These are phyloP conservation scores for Penicillium brevicompactum DNA, from an alignment of 2,329 filamentous ascomycete species.

Conservation along the genomic window DNA sequence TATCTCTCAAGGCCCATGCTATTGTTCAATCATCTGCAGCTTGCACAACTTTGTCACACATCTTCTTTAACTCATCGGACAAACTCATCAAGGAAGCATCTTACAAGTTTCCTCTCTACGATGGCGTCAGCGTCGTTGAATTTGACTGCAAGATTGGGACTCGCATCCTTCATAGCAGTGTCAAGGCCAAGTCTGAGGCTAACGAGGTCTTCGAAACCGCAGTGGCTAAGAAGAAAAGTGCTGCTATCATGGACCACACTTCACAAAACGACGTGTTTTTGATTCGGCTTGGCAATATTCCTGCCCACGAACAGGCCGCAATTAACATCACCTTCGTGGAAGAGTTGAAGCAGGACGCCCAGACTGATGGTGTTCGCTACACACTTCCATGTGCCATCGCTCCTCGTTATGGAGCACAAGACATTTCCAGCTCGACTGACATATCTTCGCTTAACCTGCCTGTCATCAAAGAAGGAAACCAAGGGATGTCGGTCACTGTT, in stretches of 20 bases:
- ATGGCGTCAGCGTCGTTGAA: conserved; percentile 69
- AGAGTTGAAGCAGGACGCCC: conserved; percentile 72
- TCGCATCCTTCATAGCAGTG: conserved; percentile 59
- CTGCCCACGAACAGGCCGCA: conserved; percentile 56
- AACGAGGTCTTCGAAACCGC: conserved; percentile 62
- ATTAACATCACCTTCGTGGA: conserved; percentile 68
- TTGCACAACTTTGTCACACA: conserved; percentile 58
- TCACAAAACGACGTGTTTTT: conserved; percentile 67
- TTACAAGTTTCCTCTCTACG: conserved; percentile 73
- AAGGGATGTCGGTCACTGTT: conserved; percentile 57
- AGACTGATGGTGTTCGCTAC: conserved; percentile 67
- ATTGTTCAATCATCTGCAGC: conserved; percentile 60
- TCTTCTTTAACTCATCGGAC: conserved; percentile 61
- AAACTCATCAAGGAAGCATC: conserved; percentile 55
- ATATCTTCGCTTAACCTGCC: no score
- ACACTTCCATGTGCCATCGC: conserved; percentile 69
- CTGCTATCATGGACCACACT: conserved; percentile 66
- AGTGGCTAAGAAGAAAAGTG: conserved; percentile 59
- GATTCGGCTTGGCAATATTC: conserved; percentile 69
- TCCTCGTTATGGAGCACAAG: conserved; percentile 61
- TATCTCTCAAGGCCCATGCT: conserved; percentile 61
- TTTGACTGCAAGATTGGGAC: conserved; percentile 67
- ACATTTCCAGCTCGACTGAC: background rate
- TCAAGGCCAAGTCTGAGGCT: conserved; percentile 67
- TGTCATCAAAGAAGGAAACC: background rate